Base-by-base conservation (phyloP, 768 basidiomycete genomes). In the Pleurotus giganteus region DNA sequence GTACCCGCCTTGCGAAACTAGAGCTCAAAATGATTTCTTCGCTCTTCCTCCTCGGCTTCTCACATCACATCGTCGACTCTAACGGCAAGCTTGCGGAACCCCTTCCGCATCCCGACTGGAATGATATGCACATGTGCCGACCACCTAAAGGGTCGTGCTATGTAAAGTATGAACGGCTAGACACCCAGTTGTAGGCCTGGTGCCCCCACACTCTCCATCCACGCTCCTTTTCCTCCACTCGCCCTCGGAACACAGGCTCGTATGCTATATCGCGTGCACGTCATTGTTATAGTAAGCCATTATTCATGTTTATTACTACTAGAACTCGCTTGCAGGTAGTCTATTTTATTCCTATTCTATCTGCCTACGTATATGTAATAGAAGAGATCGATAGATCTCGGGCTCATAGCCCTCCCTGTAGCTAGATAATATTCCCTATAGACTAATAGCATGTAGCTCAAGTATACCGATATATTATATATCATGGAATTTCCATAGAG, bases 21-120 rank as follows among this genome's bases (percentile, higher is more conserved):
- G 84, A 88, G 65, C 77, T 90, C 55, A 91, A 89, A 65, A 76
- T 91, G 49, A 67, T 89, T 41, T 73, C 82, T 11, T 82, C 88
- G 51, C 79, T 87, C 74, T 78, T 89, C 64, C 68, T 89, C 21
- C 70, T 89, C 45, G 82, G 82, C 26, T 87, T 84, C 64, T 79
- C 80, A 57, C 80, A 84, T 65, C 69, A 68, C 39, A 69, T 84
- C 55, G 80, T 88, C 12, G 83, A 89, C 63, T 68, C 68, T 31
- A 64, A 59, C 24, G 88, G 85, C 31, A 69, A 72, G 59, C 69
- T 69, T 5, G 71, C 74, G 4, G 65, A 68, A 51, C 66, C 71
- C 21, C 69, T 75, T 8, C 86, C 87, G 29, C 74, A 66, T 32
- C 89, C 89, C 8, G 85, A 91, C 63, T 90, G 89, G 89, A 90